Base-by-base conservation (phyloP, 2,329 filamentous ascomycete species). In the Beauveria sp. region DNA sequence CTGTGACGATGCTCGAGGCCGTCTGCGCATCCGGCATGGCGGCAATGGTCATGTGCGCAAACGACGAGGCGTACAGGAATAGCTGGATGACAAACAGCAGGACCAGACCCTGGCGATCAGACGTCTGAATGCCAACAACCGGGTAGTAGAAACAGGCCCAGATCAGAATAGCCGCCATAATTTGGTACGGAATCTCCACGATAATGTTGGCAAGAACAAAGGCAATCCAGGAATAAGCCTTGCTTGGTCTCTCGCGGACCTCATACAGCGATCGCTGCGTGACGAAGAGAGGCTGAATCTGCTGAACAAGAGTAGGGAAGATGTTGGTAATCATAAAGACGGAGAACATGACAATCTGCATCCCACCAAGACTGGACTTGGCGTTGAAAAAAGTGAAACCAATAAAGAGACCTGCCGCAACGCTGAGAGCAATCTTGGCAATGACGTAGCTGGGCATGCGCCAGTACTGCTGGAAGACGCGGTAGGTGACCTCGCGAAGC, bases 401-500 rank as follows among this genome's bases (percentile, higher is more conserved):
- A 62, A 92, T 87, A 70, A 93, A 93, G 1, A 93, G 77, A 7
- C 82, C 78, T 26, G 84, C 79, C 61, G 85, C 78, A 57, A 82
- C 65, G 2, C 76, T 86, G 20, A 93, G 81, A 1, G 80, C 71
- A 2, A 83, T 71, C 75, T 93, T 93, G 61, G 88, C 83, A 72
- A 90, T 89, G 68, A 95, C 86, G 73, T 95, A 95, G 12, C 79
- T 79, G 0, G 90, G 90, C 61, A 86, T 90, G 51, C 90, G 83
- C 89, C 90, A 93, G 78, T 93, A 93, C 70, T 95, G 90, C 68
- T 90, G 83, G 74, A 92, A 92, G 6, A 92, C 84, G 62, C 90
- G 86, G 9, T 79, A 67, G 1, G 84, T 85, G 47, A 91, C 89
- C 62, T 86, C 79, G 49, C 72, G 74, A 1, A 93, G 73, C 70